These are phyloP conservation scores for Leccinellum luteum DNA, from an alignment of 768 basidiomycete genomes.

Conservation along the genomic window DNA sequence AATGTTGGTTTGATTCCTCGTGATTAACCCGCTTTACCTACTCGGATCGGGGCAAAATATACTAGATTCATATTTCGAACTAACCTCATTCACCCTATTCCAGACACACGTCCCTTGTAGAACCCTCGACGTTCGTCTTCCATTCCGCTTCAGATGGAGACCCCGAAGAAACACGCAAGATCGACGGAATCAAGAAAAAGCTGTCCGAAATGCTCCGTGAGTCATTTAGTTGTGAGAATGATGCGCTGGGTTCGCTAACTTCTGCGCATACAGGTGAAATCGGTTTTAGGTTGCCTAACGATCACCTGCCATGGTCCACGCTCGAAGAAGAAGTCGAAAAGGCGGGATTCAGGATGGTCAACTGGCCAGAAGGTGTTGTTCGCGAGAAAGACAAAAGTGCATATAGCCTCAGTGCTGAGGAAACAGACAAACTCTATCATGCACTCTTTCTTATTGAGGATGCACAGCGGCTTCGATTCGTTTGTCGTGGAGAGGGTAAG, in stretches of 20 bases:
- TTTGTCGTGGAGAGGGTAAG: not conserved
- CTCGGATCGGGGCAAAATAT: not conserved
- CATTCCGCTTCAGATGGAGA: not conserved
- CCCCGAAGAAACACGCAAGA: not conserved
- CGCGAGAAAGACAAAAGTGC: not conserved
- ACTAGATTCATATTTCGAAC: not conserved
- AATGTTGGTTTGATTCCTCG: not conserved
- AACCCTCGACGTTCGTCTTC: not conserved
- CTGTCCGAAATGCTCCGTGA: conserved; percentile 10
- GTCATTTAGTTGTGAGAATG: not conserved
- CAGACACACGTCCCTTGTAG: not conserved
- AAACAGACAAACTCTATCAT: not conserved
- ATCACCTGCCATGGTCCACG: not conserved
- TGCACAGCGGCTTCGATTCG: not conserved
- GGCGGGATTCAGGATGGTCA: not conserved
- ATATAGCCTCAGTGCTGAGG: not conserved
- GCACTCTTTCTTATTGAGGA: not conserved
- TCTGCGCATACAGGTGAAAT: not conserved
- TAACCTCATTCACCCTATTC: not conserved
- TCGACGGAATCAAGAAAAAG: conserved; percentile 2
- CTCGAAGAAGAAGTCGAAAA: not conserved
- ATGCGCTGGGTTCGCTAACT: not conserved
- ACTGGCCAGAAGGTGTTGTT: not conserved
- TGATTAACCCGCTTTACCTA: not conserved
- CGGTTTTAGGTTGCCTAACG: not conserved